Evolutionary conservation across 768 basidiomycete genomes (phyloP), one percentile per base, ranked within the genome.

Genomic region (Mrakia hoshinonis): DNA sequence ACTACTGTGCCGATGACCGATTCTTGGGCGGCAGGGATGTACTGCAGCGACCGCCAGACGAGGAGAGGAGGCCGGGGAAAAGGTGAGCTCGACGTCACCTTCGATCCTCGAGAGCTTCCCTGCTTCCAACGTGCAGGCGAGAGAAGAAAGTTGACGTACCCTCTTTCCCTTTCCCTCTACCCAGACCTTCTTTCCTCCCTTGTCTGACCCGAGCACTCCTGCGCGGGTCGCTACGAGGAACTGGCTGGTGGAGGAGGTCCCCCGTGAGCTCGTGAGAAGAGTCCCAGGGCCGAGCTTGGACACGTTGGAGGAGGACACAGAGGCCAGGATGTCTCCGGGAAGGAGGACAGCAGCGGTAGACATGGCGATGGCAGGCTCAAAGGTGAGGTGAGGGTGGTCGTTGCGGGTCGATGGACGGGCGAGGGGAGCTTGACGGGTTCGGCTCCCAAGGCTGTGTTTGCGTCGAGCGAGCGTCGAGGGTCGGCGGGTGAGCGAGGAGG

Each of bases 1-100:
- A 84, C 83, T 64, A 99, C 83, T 47, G 89, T 83, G 3, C 94
- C 95, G 29, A 98, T 83, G 1, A 98, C 92, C 12, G 89, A 86
- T 78, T 98, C 95, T 74, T 92, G 90, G 7, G 88, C 80, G 36
- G 92, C 91, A 60, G 94, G 92, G 43, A 92, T 85, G 81, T 98
- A 98, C 94, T 97, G 75, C 26, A 49, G 24, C 11, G 36, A 62
- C 10, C 18, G 49, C 18, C 43, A 67, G 61, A 31, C 61, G 39
- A 39, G 46, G 26, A 64, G 26, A 39, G 22, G 29, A 58, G 55
- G 29, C 26, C 38, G 46, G 15, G 24, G 43, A 26, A 64, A 26
- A 47, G 62, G 24, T 46, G 38, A 64, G 46, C 39, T 46, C 62
- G 43, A 24, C 39, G 6, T 43, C 22, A 12, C 46, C 20, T 66